Percentiles rank a stretch among this genome's conserved stretches.
Evolutionary conservation across 2,329 filamentous ascomycete species (phyloP).

Genomic region (Verticillium albo-atrum): DNA sequence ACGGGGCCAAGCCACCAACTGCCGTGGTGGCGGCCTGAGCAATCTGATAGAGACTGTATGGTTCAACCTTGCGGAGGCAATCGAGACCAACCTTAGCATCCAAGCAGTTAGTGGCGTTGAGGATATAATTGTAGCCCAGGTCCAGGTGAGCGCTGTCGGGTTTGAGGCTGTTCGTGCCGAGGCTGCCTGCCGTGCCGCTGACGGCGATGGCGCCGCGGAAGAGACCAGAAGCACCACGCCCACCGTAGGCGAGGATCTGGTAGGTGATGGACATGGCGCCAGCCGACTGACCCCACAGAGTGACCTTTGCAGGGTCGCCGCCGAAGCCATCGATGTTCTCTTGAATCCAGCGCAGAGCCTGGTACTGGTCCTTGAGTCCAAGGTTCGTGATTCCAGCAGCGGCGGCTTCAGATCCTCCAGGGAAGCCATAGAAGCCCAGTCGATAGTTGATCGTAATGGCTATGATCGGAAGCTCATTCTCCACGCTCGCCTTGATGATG

Average conservation of each 20-base stretch:
- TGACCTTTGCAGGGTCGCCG: constrained; percentile 44
- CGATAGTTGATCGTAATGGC: constrained; percentile 45
- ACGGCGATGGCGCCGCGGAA: constrained; percentile 2
- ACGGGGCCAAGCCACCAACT: not conserved
- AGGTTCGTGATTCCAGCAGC: constrained; percentile 48
- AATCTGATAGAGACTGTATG: not conserved
- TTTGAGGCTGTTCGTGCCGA: not conserved
- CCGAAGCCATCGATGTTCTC: constrained; percentile 50
- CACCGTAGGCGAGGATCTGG: constrained; percentile 5
- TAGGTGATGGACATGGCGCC: constrained; percentile 20
- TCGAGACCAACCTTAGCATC: constrained; percentile 2
- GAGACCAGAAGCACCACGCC: not conserved
- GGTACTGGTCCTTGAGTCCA: constrained; percentile 48
- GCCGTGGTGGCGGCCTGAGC: not conserved
- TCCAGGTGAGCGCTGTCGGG: not conserved
- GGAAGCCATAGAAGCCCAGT: constrained; percentile 55
- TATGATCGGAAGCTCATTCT: constrained; percentile 41
- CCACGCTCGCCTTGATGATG: constrained; percentile 43
- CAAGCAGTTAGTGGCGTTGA: constrained; percentile 2
- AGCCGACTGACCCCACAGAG: constrained; percentile 43
- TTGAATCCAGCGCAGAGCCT: constrained; percentile 47
- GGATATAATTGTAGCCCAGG: not conserved
- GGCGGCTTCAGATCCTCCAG: constrained; percentile 33
- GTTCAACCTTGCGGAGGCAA: constrained; percentile 1
- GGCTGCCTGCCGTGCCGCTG: constrained; percentile 4